phyloP scores from a whole-genome alignment of 2,329 filamentous ascomycete genomes.

The Diatrype stigma region DNA sequence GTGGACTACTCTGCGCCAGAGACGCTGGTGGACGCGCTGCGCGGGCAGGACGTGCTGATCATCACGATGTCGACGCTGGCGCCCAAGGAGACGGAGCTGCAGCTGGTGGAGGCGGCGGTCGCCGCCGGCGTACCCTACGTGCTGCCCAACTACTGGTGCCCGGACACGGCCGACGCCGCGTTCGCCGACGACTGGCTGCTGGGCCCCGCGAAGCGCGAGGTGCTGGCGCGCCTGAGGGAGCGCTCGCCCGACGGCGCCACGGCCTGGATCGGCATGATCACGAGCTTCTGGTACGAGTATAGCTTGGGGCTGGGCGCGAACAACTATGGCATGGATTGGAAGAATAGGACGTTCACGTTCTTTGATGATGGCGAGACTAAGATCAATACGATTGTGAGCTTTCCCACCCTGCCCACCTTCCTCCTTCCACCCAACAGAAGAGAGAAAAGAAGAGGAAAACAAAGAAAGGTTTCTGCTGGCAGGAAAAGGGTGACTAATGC shows the following conservation, averaged over 20 bases:
- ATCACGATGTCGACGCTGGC: constrained; percentile 47
- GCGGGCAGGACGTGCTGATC: constrained; percentile 33
- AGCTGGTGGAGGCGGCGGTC: constrained; percentile 51
- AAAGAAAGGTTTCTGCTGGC: no score
- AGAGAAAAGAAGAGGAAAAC: no score
- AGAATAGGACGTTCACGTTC: constrained; percentile 35
- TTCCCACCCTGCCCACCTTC: constrained; percentile 37
- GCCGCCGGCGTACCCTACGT: constrained; percentile 51
- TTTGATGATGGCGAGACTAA: constrained; percentile 54
- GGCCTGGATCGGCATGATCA: constrained; percentile 40
- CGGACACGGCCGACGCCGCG: constrained; percentile 33
- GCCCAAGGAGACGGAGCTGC: constrained; percentile 40
- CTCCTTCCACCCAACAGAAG: neutral
- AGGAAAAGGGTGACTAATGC: no score
- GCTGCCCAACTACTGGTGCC: constrained; percentile 18
- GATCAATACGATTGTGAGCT: constrained; percentile 53
- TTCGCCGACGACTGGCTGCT: constrained; percentile 31
- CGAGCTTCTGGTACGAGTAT: constrained; percentile 52
- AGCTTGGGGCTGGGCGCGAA: constrained; percentile 36
- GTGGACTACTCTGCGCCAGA: constrained; percentile 39
- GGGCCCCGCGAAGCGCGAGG: constrained; percentile 16
- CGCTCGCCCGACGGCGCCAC: constrained; percentile 34
- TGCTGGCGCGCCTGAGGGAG: constrained; percentile 34
- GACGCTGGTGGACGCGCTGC: constrained; percentile 32
- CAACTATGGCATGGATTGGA: constrained; percentile 47